Evolutionary conservation across 345 rosid genomes (phyloP).

Genomic region (Eucalyptus guilfoylei): DNA sequence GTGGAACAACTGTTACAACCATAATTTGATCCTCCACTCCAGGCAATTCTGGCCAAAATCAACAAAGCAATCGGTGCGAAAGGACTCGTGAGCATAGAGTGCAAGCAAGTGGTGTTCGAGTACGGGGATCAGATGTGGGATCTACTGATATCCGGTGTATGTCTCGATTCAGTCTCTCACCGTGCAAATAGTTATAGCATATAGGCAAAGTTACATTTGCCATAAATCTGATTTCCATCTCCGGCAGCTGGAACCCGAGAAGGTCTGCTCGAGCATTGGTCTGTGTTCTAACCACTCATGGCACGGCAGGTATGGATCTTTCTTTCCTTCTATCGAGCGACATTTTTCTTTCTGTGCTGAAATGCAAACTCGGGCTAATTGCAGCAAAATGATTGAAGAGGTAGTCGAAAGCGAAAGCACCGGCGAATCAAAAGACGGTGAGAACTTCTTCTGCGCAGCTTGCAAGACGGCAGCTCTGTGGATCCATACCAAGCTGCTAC

Average conservation of each 20-base stretch:
- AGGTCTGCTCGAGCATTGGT: neutral
- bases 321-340: neutral
- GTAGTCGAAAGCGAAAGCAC: conserved; percentile 1
- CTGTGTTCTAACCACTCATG: neutral
- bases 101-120: conserved; percentile 16
- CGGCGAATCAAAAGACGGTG: neutral
- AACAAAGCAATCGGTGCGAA: conserved; percentile 33
- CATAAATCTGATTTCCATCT: neutral
- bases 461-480: conserved; percentile 41
- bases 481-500: conserved; percentile 38
- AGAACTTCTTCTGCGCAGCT: conserved; percentile 20
- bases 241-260: neutral
- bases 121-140: conserved; percentile 34
- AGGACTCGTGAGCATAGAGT: conserved; percentile 31
- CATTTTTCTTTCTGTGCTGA: neutral
- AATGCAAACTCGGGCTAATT: neutral
- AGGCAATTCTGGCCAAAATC: conserved; percentile 32
- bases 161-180: neutral
- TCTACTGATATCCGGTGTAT: conserved; percentile 28
- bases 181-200: neutral
- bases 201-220: neutral
- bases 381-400: conserved; percentile 14
- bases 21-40: neutral
- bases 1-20: neutral
- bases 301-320: neutral